Evolutionary conservation across 2,329 filamentous ascomycete genomes (phyloP).

Genomic region (Xylariaceae sp.): DNA sequence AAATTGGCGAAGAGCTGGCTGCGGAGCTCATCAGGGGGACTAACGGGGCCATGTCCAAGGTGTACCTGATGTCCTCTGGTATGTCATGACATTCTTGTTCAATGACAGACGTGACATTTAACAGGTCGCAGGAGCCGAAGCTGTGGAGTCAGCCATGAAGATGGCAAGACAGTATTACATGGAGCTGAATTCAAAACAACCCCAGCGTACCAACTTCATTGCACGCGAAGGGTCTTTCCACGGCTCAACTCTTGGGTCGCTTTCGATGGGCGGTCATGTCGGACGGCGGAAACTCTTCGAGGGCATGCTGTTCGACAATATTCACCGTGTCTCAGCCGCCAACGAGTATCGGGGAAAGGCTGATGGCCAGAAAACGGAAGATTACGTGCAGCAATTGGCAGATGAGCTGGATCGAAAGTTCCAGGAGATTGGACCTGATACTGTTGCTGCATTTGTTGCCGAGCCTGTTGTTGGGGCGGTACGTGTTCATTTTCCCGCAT

Average conservation of each 20-base stretch:
- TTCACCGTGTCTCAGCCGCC: conserved; percentile 58
- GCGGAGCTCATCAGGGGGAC: conserved; percentile 37
- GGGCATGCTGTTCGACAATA: conserved; percentile 49
- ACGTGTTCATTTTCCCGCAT: too few relatives aligned
- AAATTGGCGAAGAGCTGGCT: conserved; percentile 45
- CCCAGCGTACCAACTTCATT: conserved; percentile 57
- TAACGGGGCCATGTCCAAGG: conserved; percentile 33
- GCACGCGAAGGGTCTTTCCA: conserved; percentile 65
- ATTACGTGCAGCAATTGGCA: conserved; percentile 59
- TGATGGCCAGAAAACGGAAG: conserved; percentile 47
- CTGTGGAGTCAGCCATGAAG: conserved; percentile 66
- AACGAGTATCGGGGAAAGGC: conserved; percentile 57
- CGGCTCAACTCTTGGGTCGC: conserved; percentile 62
- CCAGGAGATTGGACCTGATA: conserved; percentile 56
- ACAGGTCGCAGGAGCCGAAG: too few relatives aligned
- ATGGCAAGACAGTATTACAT: conserved; percentile 63
- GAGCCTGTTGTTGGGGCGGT: conserved; percentile 71
- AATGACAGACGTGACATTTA: conserved; percentile 21
- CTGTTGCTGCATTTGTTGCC: conserved; percentile 66
- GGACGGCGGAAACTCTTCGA: conserved; percentile 55
- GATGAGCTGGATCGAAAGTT: conserved; percentile 66
- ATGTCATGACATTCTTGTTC: background rate
- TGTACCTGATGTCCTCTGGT: conserved; percentile 36
- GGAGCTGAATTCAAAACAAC: conserved; percentile 50
- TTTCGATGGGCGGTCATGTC: conserved; percentile 58